Evolutionary conservation across 2,329 filamentous ascomycete species (phyloP).

Genomic region (Calonectria pseudoreteaudii): DNA sequence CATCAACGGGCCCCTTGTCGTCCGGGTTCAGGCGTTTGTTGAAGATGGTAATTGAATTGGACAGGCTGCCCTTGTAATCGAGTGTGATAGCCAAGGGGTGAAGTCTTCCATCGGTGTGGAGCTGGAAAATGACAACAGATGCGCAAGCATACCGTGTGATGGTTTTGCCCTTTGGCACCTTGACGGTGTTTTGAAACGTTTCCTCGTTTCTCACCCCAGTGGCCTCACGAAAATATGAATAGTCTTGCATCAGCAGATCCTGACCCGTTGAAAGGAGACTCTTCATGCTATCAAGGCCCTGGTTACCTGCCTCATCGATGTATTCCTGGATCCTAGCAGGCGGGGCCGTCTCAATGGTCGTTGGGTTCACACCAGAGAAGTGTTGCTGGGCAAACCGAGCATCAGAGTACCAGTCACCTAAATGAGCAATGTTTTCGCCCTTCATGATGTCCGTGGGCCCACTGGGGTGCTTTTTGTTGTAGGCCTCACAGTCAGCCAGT

Average conservation of each 20-base stretch:
- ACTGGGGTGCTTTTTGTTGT: slow-evolving; percentile 8
- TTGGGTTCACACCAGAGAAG: slow-evolving; percentile 28
- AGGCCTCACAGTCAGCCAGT: slow-evolving; percentile 15
- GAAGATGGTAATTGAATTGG: slow-evolving; percentile 29
- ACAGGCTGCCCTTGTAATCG: slow-evolving; percentile 26
- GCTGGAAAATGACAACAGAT: slow-evolving; percentile 28
- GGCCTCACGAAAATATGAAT: slow-evolving; percentile 31
- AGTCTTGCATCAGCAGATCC: slow-evolving; percentile 33
- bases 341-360: slow-evolving; percentile 15
- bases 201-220: slow-evolving; percentile 22
- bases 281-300: slow-evolving; percentile 27
- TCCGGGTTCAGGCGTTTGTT: slow-evolving; percentile 26
- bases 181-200: too few relatives aligned
- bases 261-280: slow-evolving; percentile 8
- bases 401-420: slow-evolving; percentile 32
- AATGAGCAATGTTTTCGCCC: slow-evolving; percentile 27
- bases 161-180: too few relatives aligned
- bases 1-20: slow-evolving; percentile 7
- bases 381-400: slow-evolving; percentile 30
- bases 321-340: slow-evolving; percentile 20
- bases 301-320: slow-evolving; percentile 21
- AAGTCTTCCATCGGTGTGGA: slow-evolving; percentile 27
- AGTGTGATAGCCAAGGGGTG: slow-evolving; percentile 31
- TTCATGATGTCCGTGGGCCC: slow-evolving; percentile 25
- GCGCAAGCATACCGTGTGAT: slow-evolving; percentile 24